Base-by-base conservation (phyloP, 2,329 filamentous ascomycete genomes). In the Trichoderma sp. region DNA sequence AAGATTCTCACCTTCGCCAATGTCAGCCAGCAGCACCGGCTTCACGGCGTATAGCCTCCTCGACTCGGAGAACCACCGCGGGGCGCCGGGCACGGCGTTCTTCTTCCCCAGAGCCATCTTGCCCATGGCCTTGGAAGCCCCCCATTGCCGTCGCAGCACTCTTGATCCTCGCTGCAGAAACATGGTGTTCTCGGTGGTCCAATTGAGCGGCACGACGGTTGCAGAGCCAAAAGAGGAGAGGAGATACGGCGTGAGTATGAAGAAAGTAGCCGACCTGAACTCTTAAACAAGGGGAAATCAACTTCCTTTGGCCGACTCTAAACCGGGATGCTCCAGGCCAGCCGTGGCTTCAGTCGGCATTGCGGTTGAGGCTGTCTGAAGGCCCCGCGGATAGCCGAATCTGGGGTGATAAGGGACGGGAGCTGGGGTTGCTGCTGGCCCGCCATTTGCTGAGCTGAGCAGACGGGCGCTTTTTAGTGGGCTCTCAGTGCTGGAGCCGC, bases 21-120 rank as follows among this genome's bases (percentile, higher is more conserved):
- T 95, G 74, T 96, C 92, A 68, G 92, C 91, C 66, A 96, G 79
- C 47, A 94, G 73, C 66, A 95, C 93, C 1, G 92, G 91, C 78
- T 94, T 94, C 54, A 95, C 82, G 1, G 83, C 85, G 58, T 78
- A 80, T 52, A 85, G 71, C 17, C 74, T 76, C 68, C 78, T 77
- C 19, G 83, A 82, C 50, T 81, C 79, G 67, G 85, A 83, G 71
- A 87, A 85, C 66, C 78, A 79, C 70, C 82, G 79, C 30, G 76
- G 70, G 63, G 75, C 68, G 66, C 72, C 71, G 56, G 69, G 73
- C 68, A 72, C 70, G 66, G 67, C 67, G 63, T 70, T 69, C 67
- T 39, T 67, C 63, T 70, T 69, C 67, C 72, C 67, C 67, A 74
- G 70, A 61, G 74, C 72, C 70, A 77, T 72, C 66, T 74, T 77